These are phyloP conservation scores for Drechslerella dactyloides DNA, from an alignment of 2,329 filamentous ascomycete genomes.

Conservation along the genomic window DNA sequence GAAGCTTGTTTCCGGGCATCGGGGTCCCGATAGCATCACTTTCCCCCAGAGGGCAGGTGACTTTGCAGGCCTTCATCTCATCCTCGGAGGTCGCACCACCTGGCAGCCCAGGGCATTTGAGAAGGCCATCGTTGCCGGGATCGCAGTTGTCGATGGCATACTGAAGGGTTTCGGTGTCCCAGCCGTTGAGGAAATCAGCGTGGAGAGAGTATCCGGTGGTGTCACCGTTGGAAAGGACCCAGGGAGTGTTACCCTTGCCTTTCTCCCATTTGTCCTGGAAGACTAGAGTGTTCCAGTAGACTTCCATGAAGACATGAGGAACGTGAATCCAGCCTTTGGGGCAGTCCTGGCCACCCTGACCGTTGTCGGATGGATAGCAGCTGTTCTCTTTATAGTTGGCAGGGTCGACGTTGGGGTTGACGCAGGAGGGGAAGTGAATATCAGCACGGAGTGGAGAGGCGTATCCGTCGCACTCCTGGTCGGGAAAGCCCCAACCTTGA, in stretches of 20 bases:
- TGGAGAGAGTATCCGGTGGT: constrained; percentile 67
- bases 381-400: constrained; percentile 69
- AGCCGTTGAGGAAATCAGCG: constrained; percentile 64
- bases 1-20: constrained; percentile 42
- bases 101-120: constrained; percentile 34
- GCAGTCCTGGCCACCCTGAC: constrained; percentile 70
- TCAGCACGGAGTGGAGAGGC: constrained; percentile 80
- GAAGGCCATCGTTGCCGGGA: constrained; percentile 30
- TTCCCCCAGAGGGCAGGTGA: constrained; percentile 42
- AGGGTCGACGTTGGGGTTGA: constrained; percentile 68
- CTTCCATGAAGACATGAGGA: constrained; percentile 81
- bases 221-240: constrained; percentile 80
- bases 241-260: constrained; percentile 65
- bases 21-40: constrained; percentile 15
- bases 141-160: constrained; percentile 56
- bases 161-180: constrained; percentile 59
- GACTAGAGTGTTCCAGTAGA: constrained; percentile 75
- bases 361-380: constrained; percentile 79
- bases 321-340: constrained; percentile 74
- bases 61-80: constrained; percentile 48
- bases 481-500: constrained; percentile 62
- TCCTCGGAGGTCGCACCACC: constrained; percentile 38
- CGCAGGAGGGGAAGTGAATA: constrained; percentile 87
- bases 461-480: constrained; percentile 61
- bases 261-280: constrained; percentile 63